Evolutionary conservation across 768 basidiomycete genomes (phyloP).

Genomic region (Agaricus bisporus): DNA sequence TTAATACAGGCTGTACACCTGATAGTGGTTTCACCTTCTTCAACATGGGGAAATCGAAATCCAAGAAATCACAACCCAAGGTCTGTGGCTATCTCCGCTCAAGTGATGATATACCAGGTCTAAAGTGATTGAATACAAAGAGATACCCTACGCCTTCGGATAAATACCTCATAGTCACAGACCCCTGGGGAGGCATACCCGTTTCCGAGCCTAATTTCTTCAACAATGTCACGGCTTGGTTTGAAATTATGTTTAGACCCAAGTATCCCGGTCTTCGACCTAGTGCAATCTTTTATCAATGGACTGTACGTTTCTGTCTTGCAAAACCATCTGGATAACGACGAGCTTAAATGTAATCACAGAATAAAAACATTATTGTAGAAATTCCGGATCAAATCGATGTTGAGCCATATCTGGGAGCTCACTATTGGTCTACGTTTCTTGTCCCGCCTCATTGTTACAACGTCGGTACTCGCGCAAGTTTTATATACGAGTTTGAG

Average conservation of each 20-base stretch:
- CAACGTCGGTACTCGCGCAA: constrained; percentile 10
- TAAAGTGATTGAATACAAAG: background rate
- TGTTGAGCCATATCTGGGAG: constrained; percentile 21
- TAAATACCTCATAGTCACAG: constrained; percentile 20
- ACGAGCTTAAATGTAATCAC: background rate
- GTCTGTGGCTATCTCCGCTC: background rate
- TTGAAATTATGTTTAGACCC: constrained; percentile 27
- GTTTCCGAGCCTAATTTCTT: constrained; percentile 16
- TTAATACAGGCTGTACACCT: too few species aligned
- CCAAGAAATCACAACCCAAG: constrained; percentile 8
- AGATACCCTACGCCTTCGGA: constrained; percentile 8
- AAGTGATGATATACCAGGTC: background rate
- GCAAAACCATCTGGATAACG: background rate
- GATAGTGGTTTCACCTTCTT: background rate
- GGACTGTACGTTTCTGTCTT: constrained; percentile 19
- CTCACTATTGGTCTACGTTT: constrained; percentile 19
- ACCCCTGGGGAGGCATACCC: constrained; percentile 22
- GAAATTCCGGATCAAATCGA: constrained; percentile 22
- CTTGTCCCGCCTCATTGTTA: constrained; percentile 15
- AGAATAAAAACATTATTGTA: constrained; percentile 25
- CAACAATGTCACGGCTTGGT: constrained; percentile 27
- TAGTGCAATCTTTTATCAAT: constrained; percentile 23
- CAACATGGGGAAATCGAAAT: constrained; percentile 7
- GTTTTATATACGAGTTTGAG: constrained; percentile 27
- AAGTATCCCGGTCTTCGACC: constrained; percentile 20